Evolutionary conservation across 2,329 filamentous ascomycete genomes (phyloP).

Genomic region (Fusarium keratoplasticum): DNA sequence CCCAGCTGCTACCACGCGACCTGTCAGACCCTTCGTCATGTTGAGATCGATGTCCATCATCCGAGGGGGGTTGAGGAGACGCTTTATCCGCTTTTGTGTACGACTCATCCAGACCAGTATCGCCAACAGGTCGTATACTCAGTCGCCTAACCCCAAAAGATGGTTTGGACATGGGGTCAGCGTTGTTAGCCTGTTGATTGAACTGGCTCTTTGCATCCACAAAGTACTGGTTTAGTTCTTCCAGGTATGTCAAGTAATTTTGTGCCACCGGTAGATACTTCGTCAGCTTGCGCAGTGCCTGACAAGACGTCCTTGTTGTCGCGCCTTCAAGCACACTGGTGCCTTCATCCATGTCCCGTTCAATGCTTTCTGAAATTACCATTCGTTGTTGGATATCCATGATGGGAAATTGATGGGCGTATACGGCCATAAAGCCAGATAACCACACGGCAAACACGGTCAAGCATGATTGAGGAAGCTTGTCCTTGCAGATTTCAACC

Average conservation of each 20-base stretch:
- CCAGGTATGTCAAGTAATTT: conserved; percentile 30
- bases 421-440: conserved; percentile 74
- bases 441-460: conserved; percentile 76
- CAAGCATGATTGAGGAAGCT: conserved; percentile 75
- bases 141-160: conserved; percentile 4
- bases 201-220: conserved; percentile 8
- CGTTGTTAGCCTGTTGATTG: neutral
- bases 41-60: conserved; percentile 9
- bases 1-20: conserved; percentile 6
- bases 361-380: conserved; percentile 4
- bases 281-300: conserved; percentile 29
- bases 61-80: neutral
- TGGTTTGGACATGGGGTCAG: neutral
- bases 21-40: conserved; percentile 23
- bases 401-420: conserved; percentile 73
- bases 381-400: conserved; percentile 67
- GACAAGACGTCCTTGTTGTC: conserved; percentile 20
- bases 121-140: conserved; percentile 30
- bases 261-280: conserved; percentile 28
- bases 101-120: conserved; percentile 5
- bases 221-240: conserved; percentile 26
- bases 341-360: neutral
- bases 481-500: conserved; percentile 70
- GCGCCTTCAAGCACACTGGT: conserved; percentile 7
- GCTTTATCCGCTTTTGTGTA: neutral